Evolutionary conservation across 352 stramenopile species (phyloP), one percentile per base, ranked within the genome.

Genomic region (Halophytophthora polymorphica): DNA sequence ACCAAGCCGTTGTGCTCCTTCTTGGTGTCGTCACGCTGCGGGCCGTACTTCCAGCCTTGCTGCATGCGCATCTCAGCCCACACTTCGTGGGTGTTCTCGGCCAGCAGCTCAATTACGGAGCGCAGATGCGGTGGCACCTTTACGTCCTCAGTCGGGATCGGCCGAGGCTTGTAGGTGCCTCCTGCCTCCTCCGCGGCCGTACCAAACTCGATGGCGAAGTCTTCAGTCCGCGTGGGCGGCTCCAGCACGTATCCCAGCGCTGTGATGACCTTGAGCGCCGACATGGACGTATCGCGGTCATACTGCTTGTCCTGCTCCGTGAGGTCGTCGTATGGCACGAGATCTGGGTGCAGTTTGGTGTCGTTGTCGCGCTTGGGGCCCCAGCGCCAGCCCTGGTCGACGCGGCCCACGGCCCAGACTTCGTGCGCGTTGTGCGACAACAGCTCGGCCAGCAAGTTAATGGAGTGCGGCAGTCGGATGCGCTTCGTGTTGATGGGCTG

Each of bases 21-120:
- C 61, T 83, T 88, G 19, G 55, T 46, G 43, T 92, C 81, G 35
- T 92, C 64, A 14, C 78, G 73, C 11, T 71, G 64, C 3, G 78
- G 78, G 7, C 81, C 81, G 41, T 77, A 92, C 55, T 81, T 85
- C 81, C 81, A 92, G 34, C 78, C 78, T 50, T 92, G 78, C 50
- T 58, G 63, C 78, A 92, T 87, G 31, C 81, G 76, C 77, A 88
- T 92, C 57, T 84, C 69, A 10, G 81, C 77, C 81, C 81, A 92
- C 45, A 90, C 78, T 47, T 92, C 81, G 60, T 92, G 81, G 0
- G 81, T 92, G 46, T 92, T 92, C 55, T 92, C 76, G 21, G 81
- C 66, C 5, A 89, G 52, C 48, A 92, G 59, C 46, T 92, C 81
- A 38, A 92, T 86, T 23, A 88, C 71, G 11, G 76, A 83, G 14